phyloP scores from a whole-genome alignment of 2,329 filamentous ascomycete genomes.

The Fusarium concolor region DNA sequence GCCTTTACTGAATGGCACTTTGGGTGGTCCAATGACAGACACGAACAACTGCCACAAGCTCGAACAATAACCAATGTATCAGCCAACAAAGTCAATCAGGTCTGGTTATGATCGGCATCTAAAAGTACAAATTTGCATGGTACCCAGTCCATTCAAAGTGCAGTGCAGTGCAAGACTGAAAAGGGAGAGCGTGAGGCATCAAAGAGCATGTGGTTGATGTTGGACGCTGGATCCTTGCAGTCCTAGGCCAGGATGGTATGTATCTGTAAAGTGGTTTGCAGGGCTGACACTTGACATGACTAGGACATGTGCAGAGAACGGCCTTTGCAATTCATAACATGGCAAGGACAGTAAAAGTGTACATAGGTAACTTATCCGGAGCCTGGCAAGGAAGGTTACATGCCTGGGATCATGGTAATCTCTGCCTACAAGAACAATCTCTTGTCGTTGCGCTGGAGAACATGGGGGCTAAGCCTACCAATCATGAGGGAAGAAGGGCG shows the following conservation, averaged over 20 bases:
- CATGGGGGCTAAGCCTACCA: conserved; percentile 41
- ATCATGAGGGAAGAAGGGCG: conserved; percentile 33
- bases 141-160: conserved; percentile 6
- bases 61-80: conserved; percentile 16
- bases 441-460: conserved; percentile 29
- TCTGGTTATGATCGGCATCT: conserved; percentile 28
- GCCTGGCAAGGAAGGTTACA: conserved; percentile 23
- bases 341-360: conserved; percentile 8
- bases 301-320: conserved; percentile 19
- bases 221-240: conserved; percentile 20
- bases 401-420: conserved; percentile 32
- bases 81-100: conserved; percentile 28
- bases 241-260: conserved; percentile 15
- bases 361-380: conserved; percentile 11
- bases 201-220: conserved; percentile 20
- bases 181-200: background rate
- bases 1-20: conserved; percentile 17
- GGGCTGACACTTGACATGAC: conserved; percentile 27
- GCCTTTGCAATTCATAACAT: conserved; percentile 17
- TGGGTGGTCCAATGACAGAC: conserved; percentile 24
- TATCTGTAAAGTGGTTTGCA: conserved; percentile 2
- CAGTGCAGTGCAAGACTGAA: background rate
- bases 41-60: conserved; percentile 36
- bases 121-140: conserved; percentile 22
- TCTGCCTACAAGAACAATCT: conserved; percentile 39